Conservation (phyloP, 2,329 filamentous ascomycete species). For the Bisporella sp. region DNA sequence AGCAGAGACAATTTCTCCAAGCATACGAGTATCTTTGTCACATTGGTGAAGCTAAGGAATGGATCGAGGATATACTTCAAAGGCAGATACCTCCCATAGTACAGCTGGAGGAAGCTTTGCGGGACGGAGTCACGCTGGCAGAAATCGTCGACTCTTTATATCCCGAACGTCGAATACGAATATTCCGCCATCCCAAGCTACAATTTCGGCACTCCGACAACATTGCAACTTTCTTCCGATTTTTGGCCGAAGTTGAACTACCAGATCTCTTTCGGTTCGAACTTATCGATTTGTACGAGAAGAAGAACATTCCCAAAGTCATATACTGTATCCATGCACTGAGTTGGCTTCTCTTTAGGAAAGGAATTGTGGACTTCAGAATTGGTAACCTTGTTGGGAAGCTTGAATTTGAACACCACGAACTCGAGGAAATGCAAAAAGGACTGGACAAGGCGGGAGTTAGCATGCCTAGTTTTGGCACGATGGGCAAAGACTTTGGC, state of each 20-base stretch:
- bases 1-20: slow-evolving; percentile 90
- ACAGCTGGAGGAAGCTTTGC: slow-evolving; percentile 83
- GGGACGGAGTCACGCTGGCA: slow-evolving; percentile 89
- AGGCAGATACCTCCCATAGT: slow-evolving; percentile 85
- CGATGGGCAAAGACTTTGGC: slow-evolving; percentile 93
- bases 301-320: slow-evolving; percentile 98
- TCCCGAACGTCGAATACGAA: slow-evolving; percentile 66
- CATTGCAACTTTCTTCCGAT: slow-evolving; percentile 92
- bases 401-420: slow-evolving; percentile 94
- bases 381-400: slow-evolving; percentile 97
- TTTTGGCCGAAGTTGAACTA: slow-evolving; percentile 83
- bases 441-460: slow-evolving; percentile 92
- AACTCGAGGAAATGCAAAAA: slow-evolving; percentile 94
- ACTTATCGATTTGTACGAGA: slow-evolving; percentile 95
- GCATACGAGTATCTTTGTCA: slow-evolving; percentile 98
- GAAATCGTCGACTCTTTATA: slow-evolving; percentile 89
- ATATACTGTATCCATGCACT: slow-evolving; percentile 98
- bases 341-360: slow-evolving; percentile 93
- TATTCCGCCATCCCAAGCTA: slow-evolving; percentile 78
- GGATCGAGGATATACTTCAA: slow-evolving; percentile 91
- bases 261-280: slow-evolving; percentile 97
- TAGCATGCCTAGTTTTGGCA: slow-evolving; percentile 95
- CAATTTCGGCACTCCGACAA: slow-evolving; percentile 98
- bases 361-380: slow-evolving; percentile 89
- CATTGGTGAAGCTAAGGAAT: slow-evolving; percentile 97